A percentile compares a stretch with the other conserved stretches of the same genome.
Evolutionary conservation across 2,329 filamentous ascomycete species (phyloP).

Genomic region (Podosphaera aphanis): DNA sequence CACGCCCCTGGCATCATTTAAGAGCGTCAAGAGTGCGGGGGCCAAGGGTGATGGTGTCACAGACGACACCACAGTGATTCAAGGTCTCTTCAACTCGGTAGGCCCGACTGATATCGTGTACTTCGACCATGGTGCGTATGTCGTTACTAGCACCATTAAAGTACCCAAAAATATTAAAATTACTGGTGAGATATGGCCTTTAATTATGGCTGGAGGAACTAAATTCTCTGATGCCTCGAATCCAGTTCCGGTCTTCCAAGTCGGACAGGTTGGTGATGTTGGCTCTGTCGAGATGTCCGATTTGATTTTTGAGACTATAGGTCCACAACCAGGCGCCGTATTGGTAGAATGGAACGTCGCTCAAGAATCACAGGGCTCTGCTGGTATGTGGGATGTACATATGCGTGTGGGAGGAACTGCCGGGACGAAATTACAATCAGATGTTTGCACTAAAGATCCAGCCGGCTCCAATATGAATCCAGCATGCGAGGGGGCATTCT

Average conservation of each 20-base stretch:
- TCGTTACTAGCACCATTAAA: conserved; percentile 44
- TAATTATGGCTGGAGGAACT: conserved; percentile 62
- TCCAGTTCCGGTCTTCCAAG: conserved; percentile 64
- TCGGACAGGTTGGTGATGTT: conserved; percentile 53
- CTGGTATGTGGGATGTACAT: conserved; percentile 88
- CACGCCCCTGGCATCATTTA: conserved; percentile 42
- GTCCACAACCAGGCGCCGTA: conserved; percentile 66
- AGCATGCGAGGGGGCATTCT: conserved; percentile 51
- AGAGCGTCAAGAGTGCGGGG: conserved; percentile 62
- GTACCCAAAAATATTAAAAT: conserved; percentile 65
- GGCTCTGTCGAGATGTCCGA: conserved; percentile 76
- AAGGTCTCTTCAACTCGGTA: conserved; percentile 48
- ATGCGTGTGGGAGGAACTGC: conserved; percentile 73
- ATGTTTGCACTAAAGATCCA: conserved; percentile 59
- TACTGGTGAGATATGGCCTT: conserved; percentile 74
- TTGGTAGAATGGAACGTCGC: conserved; percentile 80
- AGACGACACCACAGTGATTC: conserved; percentile 71
- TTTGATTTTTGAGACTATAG: conserved; percentile 57
- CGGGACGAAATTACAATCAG: conserved; percentile 54
- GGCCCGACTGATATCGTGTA: conserved; percentile 42
- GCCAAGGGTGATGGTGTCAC: conserved; percentile 71
- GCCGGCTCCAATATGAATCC: conserved; percentile 32
- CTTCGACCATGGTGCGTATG: conserved; percentile 45
- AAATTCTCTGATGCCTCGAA: conserved; percentile 52
- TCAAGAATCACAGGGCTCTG: conserved; percentile 39